A percentile compares a stretch with the other conserved stretches of the same genome.
Conservation (phyloP, 2,329 filamentous ascomycete species). For the Truncatella angustata region DNA sequence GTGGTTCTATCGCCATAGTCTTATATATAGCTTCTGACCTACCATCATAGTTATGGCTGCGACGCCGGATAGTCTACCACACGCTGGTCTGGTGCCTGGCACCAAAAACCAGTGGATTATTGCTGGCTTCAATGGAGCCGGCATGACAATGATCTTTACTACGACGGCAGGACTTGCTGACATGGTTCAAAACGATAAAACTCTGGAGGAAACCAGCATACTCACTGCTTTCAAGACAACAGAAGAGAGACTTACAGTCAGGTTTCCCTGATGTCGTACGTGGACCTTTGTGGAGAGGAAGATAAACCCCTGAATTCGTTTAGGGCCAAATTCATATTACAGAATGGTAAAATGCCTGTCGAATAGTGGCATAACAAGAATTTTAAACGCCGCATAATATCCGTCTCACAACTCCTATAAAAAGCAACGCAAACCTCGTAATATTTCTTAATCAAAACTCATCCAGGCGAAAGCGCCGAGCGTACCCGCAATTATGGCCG, state of each 20-base stretch:
- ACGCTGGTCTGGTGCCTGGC: constrained; percentile 3
- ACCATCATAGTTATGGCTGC: constrained; percentile 4
- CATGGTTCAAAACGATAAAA: neutral
- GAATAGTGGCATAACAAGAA: no score
- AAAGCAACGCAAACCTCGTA: no score
- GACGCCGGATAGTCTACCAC: neutral
- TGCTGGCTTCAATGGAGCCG: constrained; percentile 6
- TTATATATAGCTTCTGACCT: neutral
- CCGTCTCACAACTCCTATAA: no score
- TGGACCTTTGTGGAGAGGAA: no score
- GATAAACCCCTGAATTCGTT: no score
- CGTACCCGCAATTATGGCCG: constrained; percentile 39
- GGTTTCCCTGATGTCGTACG: no score
- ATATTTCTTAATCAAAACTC: constrained; percentile 20
- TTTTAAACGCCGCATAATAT: no score
- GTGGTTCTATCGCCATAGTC: neutral
- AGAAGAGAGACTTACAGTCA: constrained; percentile 4
- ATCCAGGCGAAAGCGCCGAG: constrained; percentile 50
- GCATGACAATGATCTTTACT: constrained; percentile 5
- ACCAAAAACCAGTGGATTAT: constrained; percentile 2
- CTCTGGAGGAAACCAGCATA: neutral
- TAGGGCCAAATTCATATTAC: no score
- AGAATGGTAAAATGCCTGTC: no score
- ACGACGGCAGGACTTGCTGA: neutral
- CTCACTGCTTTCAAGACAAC: constrained; percentile 3